Evolutionary conservation across 768 basidiomycete species (phyloP).

Genomic region (Cystobasidium ongulense): DNA sequence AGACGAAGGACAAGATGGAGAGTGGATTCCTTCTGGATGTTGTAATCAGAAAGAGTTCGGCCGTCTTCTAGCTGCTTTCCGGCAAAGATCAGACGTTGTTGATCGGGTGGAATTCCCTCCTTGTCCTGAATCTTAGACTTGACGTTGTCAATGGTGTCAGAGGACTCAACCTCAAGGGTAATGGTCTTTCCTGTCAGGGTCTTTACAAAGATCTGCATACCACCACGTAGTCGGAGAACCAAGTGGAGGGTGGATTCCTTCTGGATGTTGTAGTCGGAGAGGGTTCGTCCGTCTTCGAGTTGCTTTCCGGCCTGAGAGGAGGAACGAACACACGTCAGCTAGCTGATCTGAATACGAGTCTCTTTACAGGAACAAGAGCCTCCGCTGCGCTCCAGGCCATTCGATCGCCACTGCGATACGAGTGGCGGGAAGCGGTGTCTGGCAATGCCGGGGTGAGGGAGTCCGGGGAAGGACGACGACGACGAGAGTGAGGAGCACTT

Average conservation of each 20-base stretch:
- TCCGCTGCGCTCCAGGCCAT: neutral
- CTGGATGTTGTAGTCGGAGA: slow-evolving; percentile 56
- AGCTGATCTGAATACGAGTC: neutral
- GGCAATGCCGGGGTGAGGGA: neutral
- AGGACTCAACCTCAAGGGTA: slow-evolving; percentile 86
- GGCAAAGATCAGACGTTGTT: slow-evolving; percentile 50
- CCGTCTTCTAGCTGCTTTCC: slow-evolving; percentile 52
- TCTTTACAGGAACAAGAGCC: no score
- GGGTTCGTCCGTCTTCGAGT: slow-evolving; percentile 49
- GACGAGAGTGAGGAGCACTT: neutral
- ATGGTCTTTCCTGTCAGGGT: slow-evolving; percentile 56
- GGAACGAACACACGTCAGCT: neutral
- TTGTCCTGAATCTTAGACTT: slow-evolving; percentile 93
- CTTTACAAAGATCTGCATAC: slow-evolving; percentile 59
- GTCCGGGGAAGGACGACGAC: neutral
- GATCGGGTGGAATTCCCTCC: slow-evolving; percentile 58
- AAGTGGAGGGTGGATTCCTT: slow-evolving; percentile 67
- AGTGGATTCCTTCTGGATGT: slow-evolving; percentile 55
- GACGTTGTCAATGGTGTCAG: slow-evolving; percentile 86
- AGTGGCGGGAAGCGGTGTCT: neutral
- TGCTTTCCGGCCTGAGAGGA: slow-evolving; percentile 54
- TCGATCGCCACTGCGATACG: neutral
- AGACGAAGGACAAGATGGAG: slow-evolving; percentile 95
- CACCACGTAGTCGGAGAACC: slow-evolving; percentile 94
- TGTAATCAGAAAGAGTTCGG: slow-evolving; percentile 52